Evolutionary conservation across 2,329 filamentous ascomycete genomes (phyloP), one percentile per base, ranked within the genome.

Genomic region (Rhynchosporium graminicola): DNA sequence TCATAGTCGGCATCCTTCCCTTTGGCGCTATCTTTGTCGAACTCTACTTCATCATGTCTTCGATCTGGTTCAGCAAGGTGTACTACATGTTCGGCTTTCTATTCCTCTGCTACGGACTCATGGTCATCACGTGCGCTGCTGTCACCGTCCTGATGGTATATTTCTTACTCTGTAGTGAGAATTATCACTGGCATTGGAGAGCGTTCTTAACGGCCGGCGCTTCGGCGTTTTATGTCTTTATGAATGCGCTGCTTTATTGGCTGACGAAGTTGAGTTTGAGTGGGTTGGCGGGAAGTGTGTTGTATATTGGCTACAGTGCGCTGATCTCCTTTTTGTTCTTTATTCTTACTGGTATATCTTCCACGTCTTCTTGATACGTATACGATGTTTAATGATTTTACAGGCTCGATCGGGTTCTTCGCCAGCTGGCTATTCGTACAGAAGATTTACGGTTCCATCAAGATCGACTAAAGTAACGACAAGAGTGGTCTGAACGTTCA

Each of bases 21-120:
- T 99, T 99, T 72, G 92, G 91, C 52, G 94, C 95, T 65, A 98
- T 99, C 74, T 97, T 98, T 69, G 93, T 98, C 52, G 95, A 99
- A 79, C 87, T 99, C 2, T 98, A 97, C 83, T 98, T 98, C 78
- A 97, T 99, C 80, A 96, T 99, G 91, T 96, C 89, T 78, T 96
- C 91, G 31, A 94, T 99, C 74, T 99, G 95, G 95, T 97, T 96
- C 78, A 94, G 89, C 80, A 92, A 95, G 78, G 95, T 99, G 69
- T 99, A 99, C 82, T 99, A 99, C 83, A 99, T 99, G 95, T 99
- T 99, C 72, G 95, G 95, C 28, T 99, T 99, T 83, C 81, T 99
- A 42, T 99, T 99, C 82, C 84, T 99, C 61, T 97, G 93, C 82
- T 99, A 97, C 74, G 93, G 91, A 10, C 84, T 99, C 56, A 97